A percentile compares a stretch with the other conserved stretches of the same genome.
Conservation (phyloP, 2,329 filamentous ascomycete species). For the Epichloe typhina region DNA sequence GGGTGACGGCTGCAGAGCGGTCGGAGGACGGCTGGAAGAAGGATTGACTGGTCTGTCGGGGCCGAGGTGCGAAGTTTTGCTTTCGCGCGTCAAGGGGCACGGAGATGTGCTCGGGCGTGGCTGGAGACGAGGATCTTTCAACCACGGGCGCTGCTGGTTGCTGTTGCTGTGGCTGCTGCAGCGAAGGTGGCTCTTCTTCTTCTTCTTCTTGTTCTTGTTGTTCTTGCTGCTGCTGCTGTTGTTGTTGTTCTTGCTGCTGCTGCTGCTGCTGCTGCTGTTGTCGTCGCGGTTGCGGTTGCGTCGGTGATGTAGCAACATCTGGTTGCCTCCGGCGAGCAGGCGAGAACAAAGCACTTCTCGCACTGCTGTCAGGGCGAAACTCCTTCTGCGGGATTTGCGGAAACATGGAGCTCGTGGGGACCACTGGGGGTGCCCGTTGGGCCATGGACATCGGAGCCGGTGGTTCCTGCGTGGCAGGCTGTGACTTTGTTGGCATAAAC, state of each 20-base stretch:
- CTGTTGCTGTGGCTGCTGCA: background rate
- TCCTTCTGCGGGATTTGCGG: conserved; percentile 20
- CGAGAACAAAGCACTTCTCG: conserved; percentile 23
- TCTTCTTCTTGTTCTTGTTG: no score
- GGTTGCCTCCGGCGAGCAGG: conserved; percentile 11
- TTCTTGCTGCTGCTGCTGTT: background rate
- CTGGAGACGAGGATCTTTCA: conserved; percentile 11
- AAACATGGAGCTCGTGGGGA: conserved; percentile 27
- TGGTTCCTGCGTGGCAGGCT: conserved; percentile 2
- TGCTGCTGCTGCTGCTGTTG: no score
- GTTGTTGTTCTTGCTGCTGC: background rate
- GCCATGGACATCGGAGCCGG: conserved; percentile 5
- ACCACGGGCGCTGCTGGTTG: background rate
- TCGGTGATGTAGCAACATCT: background rate
- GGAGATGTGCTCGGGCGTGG: conserved; percentile 19
- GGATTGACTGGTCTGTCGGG: conserved; percentile 19
- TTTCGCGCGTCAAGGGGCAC: conserved; percentile 31
- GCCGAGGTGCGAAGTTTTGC: conserved; percentile 34
- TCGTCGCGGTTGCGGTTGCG: background rate
- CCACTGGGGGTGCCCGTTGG: conserved; percentile 11
- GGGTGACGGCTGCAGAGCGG: conserved; percentile 17
- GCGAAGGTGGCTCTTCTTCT: background rate
- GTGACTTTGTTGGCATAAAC: conserved; percentile 15
- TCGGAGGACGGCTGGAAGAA: conserved; percentile 26
- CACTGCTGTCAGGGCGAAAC: conserved; percentile 18